These are phyloP conservation scores for Noccaea bulbosa DNA, from an alignment of 345 rosid species.

Conservation along the genomic window DNA sequence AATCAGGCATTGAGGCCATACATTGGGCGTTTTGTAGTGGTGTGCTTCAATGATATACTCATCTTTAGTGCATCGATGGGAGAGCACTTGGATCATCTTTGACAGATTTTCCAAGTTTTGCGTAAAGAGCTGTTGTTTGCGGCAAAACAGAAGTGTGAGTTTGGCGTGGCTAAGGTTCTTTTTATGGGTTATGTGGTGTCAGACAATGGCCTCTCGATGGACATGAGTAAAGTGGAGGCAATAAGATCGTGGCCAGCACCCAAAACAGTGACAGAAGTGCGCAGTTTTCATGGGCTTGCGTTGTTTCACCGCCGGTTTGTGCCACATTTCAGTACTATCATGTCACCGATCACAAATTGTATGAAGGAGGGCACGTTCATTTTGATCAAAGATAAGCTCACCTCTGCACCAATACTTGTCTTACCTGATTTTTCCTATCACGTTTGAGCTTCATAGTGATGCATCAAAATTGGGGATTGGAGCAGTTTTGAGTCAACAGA, in stretches of 20 bases:
- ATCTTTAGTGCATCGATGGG: background rate
- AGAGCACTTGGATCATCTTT: background rate
- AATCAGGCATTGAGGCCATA: background rate
- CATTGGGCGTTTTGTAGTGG: background rate
- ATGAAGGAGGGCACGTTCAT: background rate
- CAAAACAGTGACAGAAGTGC: background rate
- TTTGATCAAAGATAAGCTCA: too few relatives aligned
- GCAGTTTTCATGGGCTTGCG: background rate
- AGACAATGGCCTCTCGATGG: too few relatives aligned
- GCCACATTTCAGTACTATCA: background rate
- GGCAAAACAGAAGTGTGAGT: background rate
- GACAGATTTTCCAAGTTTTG: background rate
- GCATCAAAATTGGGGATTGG: background rate
- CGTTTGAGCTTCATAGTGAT: background rate
- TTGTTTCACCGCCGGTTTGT: background rate
- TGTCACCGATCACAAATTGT: background rate
- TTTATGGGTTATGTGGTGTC: too few relatives aligned
- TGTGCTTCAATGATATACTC: too few relatives aligned
- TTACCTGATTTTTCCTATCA: background rate
- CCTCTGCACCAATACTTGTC: background rate
- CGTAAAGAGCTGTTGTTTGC: background rate
- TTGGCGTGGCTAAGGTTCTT: too few relatives aligned
- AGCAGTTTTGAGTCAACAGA: background rate
- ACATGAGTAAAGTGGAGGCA: too few relatives aligned
- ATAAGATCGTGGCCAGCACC: too few relatives aligned